A percentile compares a stretch with the other conserved stretches of the same genome.
Evolutionary conservation across 768 basidiomycete species (phyloP).

Genomic region (Lepiota subincarnata): DNA sequence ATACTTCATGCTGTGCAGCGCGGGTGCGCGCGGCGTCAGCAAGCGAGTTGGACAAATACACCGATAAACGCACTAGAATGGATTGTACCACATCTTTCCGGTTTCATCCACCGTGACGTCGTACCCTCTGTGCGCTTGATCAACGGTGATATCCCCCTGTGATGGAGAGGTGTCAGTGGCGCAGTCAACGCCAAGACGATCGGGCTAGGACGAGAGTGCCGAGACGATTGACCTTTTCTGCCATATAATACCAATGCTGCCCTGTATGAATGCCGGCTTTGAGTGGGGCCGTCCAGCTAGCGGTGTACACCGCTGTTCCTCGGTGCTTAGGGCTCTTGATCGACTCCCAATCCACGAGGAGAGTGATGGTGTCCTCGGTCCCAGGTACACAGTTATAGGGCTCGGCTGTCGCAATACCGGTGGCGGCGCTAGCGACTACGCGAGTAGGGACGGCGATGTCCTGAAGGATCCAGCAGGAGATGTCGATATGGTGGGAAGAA

Average conservation of each 20-base stretch:
- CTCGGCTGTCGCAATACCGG: slow-evolving; percentile 86
- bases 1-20: slow-evolving; percentile 76
- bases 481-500: slow-evolving; percentile 92
- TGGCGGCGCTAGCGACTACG: slow-evolving; percentile 87
- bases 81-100: slow-evolving; percentile 85
- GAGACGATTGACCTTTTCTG: slow-evolving; percentile 58
- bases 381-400: slow-evolving; percentile 83
- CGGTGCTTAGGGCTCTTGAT: slow-evolving; percentile 66
- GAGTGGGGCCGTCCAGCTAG: slow-evolving; percentile 91
- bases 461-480: slow-evolving; percentile 82
- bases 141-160: slow-evolving; percentile 87
- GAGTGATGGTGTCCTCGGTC: slow-evolving; percentile 94
- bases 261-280: slow-evolving; percentile 87
- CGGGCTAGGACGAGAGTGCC: not conserved
- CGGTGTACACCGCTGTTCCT: slow-evolving; percentile 89
- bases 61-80: slow-evolving; percentile 69
- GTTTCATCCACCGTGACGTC: slow-evolving; percentile 82
- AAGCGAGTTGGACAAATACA: slow-evolving; percentile 5
- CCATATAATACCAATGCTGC: slow-evolving; percentile 96
- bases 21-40: not conserved
- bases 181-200: not conserved
- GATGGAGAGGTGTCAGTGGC: slow-evolving; percentile 6
- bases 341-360: slow-evolving; percentile 92
- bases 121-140: slow-evolving; percentile 94
- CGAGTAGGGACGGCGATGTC: slow-evolving; percentile 73